Evolutionary conservation across 2,329 filamentous ascomycete genomes (phyloP), one percentile per base, ranked within the genome.

Genomic region (Tolypocladium amazonense): DNA sequence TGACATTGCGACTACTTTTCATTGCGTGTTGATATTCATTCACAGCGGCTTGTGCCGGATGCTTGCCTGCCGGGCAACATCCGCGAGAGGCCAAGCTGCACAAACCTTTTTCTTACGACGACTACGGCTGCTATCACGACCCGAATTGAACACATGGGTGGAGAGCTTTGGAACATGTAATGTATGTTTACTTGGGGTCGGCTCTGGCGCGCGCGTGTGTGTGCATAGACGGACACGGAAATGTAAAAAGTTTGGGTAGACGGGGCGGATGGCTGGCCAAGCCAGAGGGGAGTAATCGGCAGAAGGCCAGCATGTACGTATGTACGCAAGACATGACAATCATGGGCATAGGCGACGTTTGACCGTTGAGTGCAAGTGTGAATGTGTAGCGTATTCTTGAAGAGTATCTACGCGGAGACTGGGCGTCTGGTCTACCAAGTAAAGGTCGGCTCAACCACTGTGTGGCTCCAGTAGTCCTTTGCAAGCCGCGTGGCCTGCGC

Each of bases 101-200:
- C 12, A 5, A 33, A 9, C 27, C 50, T 62, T 45, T 45, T 56
- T 56, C 50, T 65, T 39, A 65, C 58, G 64, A 65, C 61, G 59
- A 58, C 61, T 53, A 65, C 58, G 63, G 58, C 62, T 65, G 58
- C 58, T 56, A 64, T 35, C 20, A 57, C 33, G 27, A 43, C 57
- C 23, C 47, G 47, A 27, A 38, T 25, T 20, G 41, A 53, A 43
- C 47, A 58, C 7, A 58, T 43, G 57, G 50, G 25, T 54, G 57
- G 37, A 54, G 50, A 55, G 37, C 37, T 54, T 58, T 38, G 57
- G 38, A 38, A 56, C 52, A 56, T 56, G 27, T 59, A 33, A 33
- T 27, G 38, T 30, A 41, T 43, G 38, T 30, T 57, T 50, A 41
- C 37, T n/a, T 47, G 33, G 37, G 9, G 58, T 25, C 38, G 30